Evolutionary conservation across 2,329 filamentous ascomycete species (phyloP).

Genomic region (Fusarium camptoceras): DNA sequence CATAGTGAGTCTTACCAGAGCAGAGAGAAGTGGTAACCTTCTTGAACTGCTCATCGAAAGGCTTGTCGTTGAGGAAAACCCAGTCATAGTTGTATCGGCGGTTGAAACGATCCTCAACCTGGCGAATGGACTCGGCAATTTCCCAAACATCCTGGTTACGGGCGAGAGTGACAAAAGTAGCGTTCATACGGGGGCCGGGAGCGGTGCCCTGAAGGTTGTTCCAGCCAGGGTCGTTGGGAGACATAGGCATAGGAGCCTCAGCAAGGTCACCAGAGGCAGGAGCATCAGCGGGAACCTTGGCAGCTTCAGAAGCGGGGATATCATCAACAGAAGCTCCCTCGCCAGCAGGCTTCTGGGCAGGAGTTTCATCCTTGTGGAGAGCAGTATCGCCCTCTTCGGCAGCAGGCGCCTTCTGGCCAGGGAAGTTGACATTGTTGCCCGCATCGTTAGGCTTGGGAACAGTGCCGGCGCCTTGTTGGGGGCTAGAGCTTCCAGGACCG

Average conservation of each 20-base stretch:
- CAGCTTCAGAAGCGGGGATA: slow-evolving; percentile 10
- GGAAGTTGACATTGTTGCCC: slow-evolving; percentile 43
- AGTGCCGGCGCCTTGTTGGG: slow-evolving; percentile 38
- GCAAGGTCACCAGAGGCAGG: slow-evolving; percentile 50
- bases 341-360: slow-evolving; percentile 38
- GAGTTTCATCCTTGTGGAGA: slow-evolving; percentile 34
- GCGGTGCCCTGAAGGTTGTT: slow-evolving; percentile 64
- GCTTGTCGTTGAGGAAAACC: slow-evolving; percentile 98
- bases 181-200: slow-evolving; percentile 85
- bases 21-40: slow-evolving; percentile 88
- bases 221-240: slow-evolving; percentile 65
- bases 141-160: slow-evolving; percentile 97
- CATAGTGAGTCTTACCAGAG: slow-evolving; percentile 94
- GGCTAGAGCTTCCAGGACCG: slow-evolving; percentile 39
- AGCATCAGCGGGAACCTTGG: slow-evolving; percentile 40
- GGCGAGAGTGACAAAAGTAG: slow-evolving; percentile 95
- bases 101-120: slow-evolving; percentile 98
- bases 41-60: slow-evolving; percentile 93
- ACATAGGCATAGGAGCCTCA: slow-evolving; percentile 58
- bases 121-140: slow-evolving; percentile 93
- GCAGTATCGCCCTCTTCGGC: slow-evolving; percentile 31
- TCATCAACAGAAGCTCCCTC: slow-evolving; percentile 22
- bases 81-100: slow-evolving; percentile 97
- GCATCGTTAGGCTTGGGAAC: slow-evolving; percentile 33
- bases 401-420: slow-evolving; percentile 33